Base-by-base conservation (phyloP, 2,329 filamentous ascomycete genomes). In the Pseudogymnoascus sp. region DNA sequence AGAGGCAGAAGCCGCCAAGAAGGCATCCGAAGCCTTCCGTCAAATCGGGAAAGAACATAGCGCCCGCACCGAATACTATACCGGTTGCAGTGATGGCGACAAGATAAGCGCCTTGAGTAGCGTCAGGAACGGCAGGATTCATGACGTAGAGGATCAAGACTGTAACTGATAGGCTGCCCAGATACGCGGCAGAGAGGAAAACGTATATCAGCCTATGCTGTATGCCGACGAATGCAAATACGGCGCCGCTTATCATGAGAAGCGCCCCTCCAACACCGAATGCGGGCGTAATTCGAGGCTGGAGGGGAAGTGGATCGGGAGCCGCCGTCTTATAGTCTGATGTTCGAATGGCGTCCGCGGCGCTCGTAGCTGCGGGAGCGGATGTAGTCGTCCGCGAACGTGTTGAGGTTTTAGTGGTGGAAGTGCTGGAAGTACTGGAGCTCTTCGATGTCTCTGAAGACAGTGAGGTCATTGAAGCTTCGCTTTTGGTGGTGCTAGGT, bases 71-170 rank as follows among this genome's bases (percentile, higher is more conserved):
- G 18, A 96, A 82, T 21, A 91, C 79, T 5, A 86, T 72, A 1
- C 92, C 91, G 0, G 91, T 87, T 66, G 91, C 75, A 37, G 90
- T 81, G 2, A 83, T 84, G 2, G 91, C 92, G 5, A 92, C 89
- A 37, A 97, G 83, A 73, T 94, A 97, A 31, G 86, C 93, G 25
- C 91, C 93, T 75, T 97, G 91, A 2, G 94, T 78, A 0, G 85
- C 89, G 72, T 89, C 78, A 64, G 81, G 84, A 40, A 96, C 83
- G 0, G 92, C 91, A 0, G 87, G 83, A 62, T 82, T 87, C 88
- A 95, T 94, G 40, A 97, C 87, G 73, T 97, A 97, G 50, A 96
- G 75, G 62, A 97, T 91, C 21, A 97, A 79, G 2, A 96, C 88
- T 0, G 89, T 85, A 11, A 94, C 86, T 14, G 89, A 86, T 37